Evolutionary conservation across 75 land plant species (phyloP).

Genomic region (Picea glauca): DNA sequence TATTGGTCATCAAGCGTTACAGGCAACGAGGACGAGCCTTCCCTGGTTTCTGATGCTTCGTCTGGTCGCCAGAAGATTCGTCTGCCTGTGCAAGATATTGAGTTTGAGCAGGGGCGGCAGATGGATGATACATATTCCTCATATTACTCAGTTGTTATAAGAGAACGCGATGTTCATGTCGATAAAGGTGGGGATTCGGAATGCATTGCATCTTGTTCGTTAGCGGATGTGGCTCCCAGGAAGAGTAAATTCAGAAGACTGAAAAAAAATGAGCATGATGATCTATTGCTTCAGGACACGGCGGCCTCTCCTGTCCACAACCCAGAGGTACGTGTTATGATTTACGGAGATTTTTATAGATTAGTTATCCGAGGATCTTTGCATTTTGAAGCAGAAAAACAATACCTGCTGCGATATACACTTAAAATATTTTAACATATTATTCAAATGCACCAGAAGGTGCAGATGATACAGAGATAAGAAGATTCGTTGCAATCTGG

Average conservation of each 20-base stretch:
- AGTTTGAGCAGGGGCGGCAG: not conserved
- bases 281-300: not conserved
- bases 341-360: not conserved
- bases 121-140: no score
- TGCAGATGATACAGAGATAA: no score
- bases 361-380: no score
- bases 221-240: not conserved
- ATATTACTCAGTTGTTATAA: no score
- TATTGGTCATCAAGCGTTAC: not conserved
- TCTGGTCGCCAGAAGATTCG: not conserved
- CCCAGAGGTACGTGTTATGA: not conserved
- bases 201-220: not conserved
- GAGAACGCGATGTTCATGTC: not conserved
- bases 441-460: no score
- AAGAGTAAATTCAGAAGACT: not conserved
- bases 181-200: not conserved
- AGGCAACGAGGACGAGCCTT: not conserved
- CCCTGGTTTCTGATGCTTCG: not conserved
- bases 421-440: no score
- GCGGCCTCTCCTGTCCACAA: not conserved
- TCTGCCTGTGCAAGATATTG: not conserved
- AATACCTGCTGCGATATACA: no score
- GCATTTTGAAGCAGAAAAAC: no score
- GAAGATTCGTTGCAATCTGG: no score
- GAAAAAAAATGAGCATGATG: not conserved